Base-by-base conservation (phyloP, 1,284 basidiomycete genomes). In the Entoloma clypeatum region DNA sequence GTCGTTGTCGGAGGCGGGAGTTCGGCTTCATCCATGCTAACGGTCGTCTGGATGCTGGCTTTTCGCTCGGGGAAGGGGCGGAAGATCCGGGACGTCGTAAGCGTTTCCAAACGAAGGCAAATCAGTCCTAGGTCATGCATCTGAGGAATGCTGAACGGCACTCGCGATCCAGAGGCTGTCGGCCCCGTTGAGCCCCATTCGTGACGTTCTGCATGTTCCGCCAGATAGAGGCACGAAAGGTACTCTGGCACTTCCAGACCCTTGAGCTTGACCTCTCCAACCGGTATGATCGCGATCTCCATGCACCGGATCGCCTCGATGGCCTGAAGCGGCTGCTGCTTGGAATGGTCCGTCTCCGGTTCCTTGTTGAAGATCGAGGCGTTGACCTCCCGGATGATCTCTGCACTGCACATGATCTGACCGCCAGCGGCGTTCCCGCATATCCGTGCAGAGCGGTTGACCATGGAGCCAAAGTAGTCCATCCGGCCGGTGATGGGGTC, bases 391-490 rank as follows among this genome's bases (percentile, higher is more conserved):
- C 83, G 80, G 44, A 93, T 72, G 50, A 97, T 86, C 51, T 98
- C 94, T 11, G 83, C 80, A 54, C 89, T 92, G 56, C 90, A 87
- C 80, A 92, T 86, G 57, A 99, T 92, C 65, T 99, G 92, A 0
- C 96, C 96, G 9, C 96, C 96, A 19, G 84, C 81, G 1, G 96
- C 93, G 42, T 74, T 79, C 25, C 86, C 82, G 48, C 75, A 80
- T 58, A 99, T 90, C 41, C 96, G 77, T 2, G 95, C 82, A 0
- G 95, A 77, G 29, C 94, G 86, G 62, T 96, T 96, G 51, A 94
- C 90, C 79, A 94, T 89, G 1, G 90, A 84, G 1, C 92, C 92
- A 55, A 94, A 91, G 66, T 96, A 96, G 65, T 99, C 95, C 96
- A 99, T 99, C 18, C 96, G 86, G 48, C 84, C 72, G 4, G 94